A percentile compares a stretch with the other conserved stretches of the same genome.
Evolutionary conservation across 306 rosid genomes (phyloP).

Genomic region (Boehmeria nivea): DNA sequence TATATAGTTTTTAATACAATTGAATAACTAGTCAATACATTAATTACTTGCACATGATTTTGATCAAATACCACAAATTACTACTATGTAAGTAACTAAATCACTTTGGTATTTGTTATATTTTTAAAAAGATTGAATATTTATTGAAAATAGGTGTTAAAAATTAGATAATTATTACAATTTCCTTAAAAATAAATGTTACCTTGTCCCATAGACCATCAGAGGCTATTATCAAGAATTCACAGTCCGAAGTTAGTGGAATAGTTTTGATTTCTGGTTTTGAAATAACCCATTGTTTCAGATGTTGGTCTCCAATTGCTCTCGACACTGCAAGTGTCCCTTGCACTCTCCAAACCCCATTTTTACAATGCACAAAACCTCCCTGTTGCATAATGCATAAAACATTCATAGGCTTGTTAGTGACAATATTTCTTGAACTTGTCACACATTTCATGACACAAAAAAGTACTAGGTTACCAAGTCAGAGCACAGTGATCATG

Average conservation of each 20-base stretch:
- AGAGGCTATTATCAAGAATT: constrained; percentile 35
- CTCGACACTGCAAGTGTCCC: constrained; percentile 39
- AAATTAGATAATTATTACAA: too few relatives aligned
- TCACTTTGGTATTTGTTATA: too few relatives aligned
- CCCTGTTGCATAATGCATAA: constrained; percentile 34
- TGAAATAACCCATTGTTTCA: constrained; percentile 39
- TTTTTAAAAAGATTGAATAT: too few relatives aligned
- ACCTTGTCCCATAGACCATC: constrained; percentile 49
- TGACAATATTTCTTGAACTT: too few relatives aligned
- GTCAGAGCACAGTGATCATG: too few relatives aligned
- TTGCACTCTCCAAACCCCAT: constrained; percentile 42
- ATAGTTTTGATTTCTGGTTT: constrained; percentile 29
- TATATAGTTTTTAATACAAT: too few relatives aligned
- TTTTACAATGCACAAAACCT: constrained; percentile 32
- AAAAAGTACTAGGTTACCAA: neutral
- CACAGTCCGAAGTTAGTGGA: constrained; percentile 27
- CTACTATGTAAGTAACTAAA: too few relatives aligned
- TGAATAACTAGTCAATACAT: too few relatives aligned
- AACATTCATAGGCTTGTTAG: neutral
- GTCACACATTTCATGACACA: neutral
- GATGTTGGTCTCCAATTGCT: constrained; percentile 35
- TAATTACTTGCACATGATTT: too few relatives aligned
- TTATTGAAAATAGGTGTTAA: too few relatives aligned
- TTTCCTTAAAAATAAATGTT: neutral
- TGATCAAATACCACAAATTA: too few relatives aligned